A percentile compares a stretch with the other conserved stretches of the same genome.
Evolutionary conservation across 371 early-diverging fungal species (phyloP).

Genomic region (Mortierella sp.): DNA sequence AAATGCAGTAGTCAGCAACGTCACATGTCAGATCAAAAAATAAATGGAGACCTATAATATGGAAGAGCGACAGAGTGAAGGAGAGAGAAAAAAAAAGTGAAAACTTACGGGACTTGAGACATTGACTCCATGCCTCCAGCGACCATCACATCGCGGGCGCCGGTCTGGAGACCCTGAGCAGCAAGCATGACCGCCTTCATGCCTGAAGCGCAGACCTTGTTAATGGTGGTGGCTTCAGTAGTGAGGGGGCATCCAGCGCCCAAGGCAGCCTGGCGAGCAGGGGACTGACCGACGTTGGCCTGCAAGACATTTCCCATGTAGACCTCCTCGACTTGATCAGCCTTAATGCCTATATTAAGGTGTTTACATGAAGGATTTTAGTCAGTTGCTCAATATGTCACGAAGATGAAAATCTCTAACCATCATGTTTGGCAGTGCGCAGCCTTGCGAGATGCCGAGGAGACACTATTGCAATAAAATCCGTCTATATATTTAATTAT

Average conservation of each 20-base stretch:
- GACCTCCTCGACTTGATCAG: constrained; percentile 86
- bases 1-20: background rate
- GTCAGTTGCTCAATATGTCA: background rate
- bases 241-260: constrained; percentile 86
- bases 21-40: constrained; percentile 27
- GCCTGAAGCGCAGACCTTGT: constrained; percentile 98
- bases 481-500: background rate
- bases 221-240: constrained; percentile 91
- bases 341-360: constrained; percentile 63
- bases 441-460: no score
- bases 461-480: background rate
- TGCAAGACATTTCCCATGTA: constrained; percentile 89
- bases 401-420: no score
- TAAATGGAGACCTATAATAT: background rate
- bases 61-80: background rate
- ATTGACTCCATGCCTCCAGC: constrained; percentile 99
- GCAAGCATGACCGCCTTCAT: constrained; percentile 82
- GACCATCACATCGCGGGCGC: constrained; percentile 87
- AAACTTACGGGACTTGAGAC: constrained; percentile 93
- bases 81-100: background rate
- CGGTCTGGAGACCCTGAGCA: constrained; percentile 61
- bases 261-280: constrained; percentile 95
- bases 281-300: constrained; percentile 95
- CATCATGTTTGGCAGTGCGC: no score
- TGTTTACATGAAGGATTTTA: constrained; percentile 1